phyloP scores from a whole-genome alignment of 2,329 filamentous ascomycete genomes.

The Penicillium sp. region DNA sequence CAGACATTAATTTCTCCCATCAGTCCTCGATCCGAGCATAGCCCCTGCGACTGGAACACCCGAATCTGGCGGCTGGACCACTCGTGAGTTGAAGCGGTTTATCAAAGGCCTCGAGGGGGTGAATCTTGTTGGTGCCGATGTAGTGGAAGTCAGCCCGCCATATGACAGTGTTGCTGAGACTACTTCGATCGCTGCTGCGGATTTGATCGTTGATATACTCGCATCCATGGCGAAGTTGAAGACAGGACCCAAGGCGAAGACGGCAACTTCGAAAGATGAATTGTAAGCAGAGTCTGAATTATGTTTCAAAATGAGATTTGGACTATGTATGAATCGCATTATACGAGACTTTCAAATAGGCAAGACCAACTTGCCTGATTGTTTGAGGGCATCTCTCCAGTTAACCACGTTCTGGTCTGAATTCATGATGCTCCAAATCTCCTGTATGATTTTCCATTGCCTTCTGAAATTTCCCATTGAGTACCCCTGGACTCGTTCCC shows the following conservation, averaged over 20 bases:
- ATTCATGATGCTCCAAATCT: conserved; percentile 19
- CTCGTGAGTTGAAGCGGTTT: conserved; percentile 17
- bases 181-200: conserved; percentile 28
- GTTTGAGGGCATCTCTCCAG: conserved; percentile 16
- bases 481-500: conserved; percentile 16
- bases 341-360: conserved; percentile 12
- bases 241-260: neutral
- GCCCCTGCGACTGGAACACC: conserved; percentile 31
- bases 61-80: conserved; percentile 23
- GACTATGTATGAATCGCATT: neutral
- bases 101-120: conserved; percentile 17
- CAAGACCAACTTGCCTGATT: conserved; percentile 14
- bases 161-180: conserved; percentile 23
- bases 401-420: conserved; percentile 8
- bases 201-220: conserved; percentile 29
- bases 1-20: neutral
- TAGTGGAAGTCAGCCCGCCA: conserved; percentile 49
- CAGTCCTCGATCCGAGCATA: conserved; percentile 30
- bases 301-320: neutral
- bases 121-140: conserved; percentile 20
- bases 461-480: conserved; percentile 19
- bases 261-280: neutral
- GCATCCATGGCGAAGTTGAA: conserved; percentile 26
- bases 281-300: neutral
- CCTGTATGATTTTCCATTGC: conserved; percentile 18